phyloP scores from a whole-genome alignment of 495 filamentous ascomycete genomes.

The Podospora tetraspora region DNA sequence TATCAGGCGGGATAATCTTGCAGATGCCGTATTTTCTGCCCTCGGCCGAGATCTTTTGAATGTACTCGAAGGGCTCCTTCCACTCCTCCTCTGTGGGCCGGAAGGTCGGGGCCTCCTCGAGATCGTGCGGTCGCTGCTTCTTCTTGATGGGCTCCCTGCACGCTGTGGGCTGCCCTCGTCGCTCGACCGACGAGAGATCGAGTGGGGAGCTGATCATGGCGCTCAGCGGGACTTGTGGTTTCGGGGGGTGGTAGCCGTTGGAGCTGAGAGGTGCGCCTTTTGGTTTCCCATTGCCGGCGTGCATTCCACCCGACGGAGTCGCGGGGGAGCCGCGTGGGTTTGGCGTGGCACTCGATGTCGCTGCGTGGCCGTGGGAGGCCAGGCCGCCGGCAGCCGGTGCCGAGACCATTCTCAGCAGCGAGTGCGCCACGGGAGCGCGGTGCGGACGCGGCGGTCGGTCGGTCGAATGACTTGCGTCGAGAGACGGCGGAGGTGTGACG shows the following conservation, averaged over 20 bases:
- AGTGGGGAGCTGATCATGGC: constrained; percentile 55
- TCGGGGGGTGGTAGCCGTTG: constrained; percentile 50
- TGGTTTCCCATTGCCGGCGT: constrained; percentile 36
- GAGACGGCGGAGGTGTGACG: not conserved
- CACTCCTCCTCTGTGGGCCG: constrained; percentile 90
- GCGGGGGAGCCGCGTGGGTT: constrained; percentile 48
- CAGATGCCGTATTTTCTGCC: constrained; percentile 82
- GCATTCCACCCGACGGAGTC: constrained; percentile 27
- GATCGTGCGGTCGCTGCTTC: constrained; percentile 68
- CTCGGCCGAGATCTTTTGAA: constrained; percentile 80
- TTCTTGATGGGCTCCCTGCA: constrained; percentile 70
- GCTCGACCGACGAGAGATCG: constrained; percentile 86
- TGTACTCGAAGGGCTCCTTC: constrained; percentile 87
- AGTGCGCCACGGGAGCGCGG: constrained; percentile 3
- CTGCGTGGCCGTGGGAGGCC: constrained; percentile 30
- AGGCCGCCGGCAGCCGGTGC: constrained; percentile 33
- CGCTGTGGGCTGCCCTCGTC: constrained; percentile 71
- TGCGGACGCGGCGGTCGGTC: not conserved
- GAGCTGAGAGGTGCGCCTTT: constrained; percentile 42
- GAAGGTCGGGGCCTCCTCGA: constrained; percentile 89
- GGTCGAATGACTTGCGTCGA: not conserved
- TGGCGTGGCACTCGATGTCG: constrained; percentile 32
- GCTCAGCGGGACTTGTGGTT: constrained; percentile 46
- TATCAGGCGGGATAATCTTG: constrained; percentile 90
- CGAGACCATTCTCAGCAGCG: constrained; percentile 36